phyloP scores from a whole-genome alignment of 768 basidiomycete genomes.

The Termitomyces sp. region DNA sequence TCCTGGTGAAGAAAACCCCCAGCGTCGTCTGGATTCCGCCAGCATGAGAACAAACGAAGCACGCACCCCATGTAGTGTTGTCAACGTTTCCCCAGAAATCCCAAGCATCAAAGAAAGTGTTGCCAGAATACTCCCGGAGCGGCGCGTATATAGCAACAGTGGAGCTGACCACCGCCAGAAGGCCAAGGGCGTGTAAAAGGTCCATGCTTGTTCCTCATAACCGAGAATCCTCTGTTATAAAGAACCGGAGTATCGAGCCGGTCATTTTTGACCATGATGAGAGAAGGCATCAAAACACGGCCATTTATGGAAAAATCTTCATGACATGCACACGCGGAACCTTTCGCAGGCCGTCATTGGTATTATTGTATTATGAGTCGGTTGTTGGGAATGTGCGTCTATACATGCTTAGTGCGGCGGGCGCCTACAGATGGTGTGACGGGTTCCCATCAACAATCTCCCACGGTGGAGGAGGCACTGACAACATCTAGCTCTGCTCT shows the following conservation, averaged over 20 bases:
- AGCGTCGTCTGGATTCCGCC: background rate
- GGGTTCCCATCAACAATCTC: background rate
- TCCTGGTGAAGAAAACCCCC: background rate
- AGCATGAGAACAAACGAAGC: background rate
- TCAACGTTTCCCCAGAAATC: slow-evolving; percentile 5
- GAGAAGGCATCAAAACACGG: background rate
- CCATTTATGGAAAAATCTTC: background rate
- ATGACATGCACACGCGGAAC: background rate
- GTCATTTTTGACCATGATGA: background rate
- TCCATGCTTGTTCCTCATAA: background rate
- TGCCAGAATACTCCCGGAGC: slow-evolving; percentile 1
- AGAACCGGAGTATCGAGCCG: background rate
- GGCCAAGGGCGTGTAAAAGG: background rate
- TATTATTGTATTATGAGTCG: background rate
- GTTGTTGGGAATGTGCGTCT: background rate
- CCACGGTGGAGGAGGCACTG: background rate
- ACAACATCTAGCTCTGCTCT: background rate
- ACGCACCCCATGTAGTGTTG: slow-evolving; percentile 6
- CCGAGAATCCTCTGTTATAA: background rate
- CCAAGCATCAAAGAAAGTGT: slow-evolving; percentile 6
- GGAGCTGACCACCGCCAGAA: background rate
- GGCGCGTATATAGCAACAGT: background rate
- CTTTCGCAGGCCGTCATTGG: background rate
- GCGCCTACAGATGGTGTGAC: background rate
- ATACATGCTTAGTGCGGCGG: background rate